Conservation (phyloP, 768 basidiomycete genomes). For the Kwoniella bestiolae region DNA sequence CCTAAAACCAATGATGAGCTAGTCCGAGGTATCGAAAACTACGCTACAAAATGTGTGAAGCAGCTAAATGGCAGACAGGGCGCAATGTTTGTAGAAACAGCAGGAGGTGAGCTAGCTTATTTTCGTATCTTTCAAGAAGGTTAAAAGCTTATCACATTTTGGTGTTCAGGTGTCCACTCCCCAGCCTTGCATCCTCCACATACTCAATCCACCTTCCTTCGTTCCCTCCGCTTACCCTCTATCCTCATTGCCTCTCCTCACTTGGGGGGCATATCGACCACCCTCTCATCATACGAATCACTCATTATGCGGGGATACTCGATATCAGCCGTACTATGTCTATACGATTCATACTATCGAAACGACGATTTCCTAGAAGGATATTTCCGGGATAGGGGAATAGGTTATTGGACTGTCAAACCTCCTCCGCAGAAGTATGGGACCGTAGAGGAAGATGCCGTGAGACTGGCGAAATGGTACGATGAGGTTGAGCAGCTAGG, state of each 20-base stretch:
- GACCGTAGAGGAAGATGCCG: constrained; percentile 60
- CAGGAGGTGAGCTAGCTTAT: constrained; percentile 74
- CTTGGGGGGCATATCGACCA: constrained; percentile 91
- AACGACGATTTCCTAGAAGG: constrained; percentile 80
- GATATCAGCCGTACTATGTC: constrained; percentile 79
- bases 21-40: constrained; percentile 67
- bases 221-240: constrained; percentile 83
- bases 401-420: constrained; percentile 55
- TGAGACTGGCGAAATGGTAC: constrained; percentile 74
- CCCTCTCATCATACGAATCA: constrained; percentile 90
- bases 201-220: constrained; percentile 82
- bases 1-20: constrained; percentile 69
- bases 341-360: constrained; percentile 82
- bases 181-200: constrained; percentile 76
- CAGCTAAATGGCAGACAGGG: constrained; percentile 33
- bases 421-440: constrained; percentile 53
- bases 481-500: constrained; percentile 35
- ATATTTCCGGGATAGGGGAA: constrained; percentile 75
- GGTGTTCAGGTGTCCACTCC: constrained; percentile 79
- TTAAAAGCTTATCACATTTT: too few relatives aligned
- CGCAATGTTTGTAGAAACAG: constrained; percentile 86
- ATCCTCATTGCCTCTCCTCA: constrained; percentile 84
- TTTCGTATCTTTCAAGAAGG: too few relatives aligned
- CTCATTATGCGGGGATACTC: constrained; percentile 86
- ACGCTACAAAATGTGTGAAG: constrained; percentile 66